These are phyloP conservation scores for Yarrowia osloensis DNA, from an alignment of 805 yeast species.

Conservation along the genomic window DNA sequence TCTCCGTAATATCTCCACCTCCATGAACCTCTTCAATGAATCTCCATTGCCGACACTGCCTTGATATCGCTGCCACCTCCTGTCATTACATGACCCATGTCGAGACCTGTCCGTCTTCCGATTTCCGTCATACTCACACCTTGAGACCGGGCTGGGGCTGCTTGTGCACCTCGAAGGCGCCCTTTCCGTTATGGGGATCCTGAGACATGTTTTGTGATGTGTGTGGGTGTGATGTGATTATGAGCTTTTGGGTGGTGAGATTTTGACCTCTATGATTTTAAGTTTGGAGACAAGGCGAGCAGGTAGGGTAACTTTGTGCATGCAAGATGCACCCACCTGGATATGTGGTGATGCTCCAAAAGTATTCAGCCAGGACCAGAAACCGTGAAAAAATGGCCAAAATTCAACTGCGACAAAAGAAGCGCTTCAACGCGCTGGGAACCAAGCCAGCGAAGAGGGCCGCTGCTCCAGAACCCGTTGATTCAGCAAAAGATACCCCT, in stretches of 20 bases:
- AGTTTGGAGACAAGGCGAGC: not conserved
- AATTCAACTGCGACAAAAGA: conserved; percentile 22
- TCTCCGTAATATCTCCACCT: not conserved
- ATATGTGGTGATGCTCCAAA: not conserved
- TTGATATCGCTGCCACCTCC: not conserved
- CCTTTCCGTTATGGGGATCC: conserved; percentile 30
- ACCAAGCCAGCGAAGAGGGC: not conserved
- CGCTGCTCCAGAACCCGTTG: not conserved
- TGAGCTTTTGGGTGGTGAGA: conserved; percentile 13
- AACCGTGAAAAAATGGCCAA: not conserved
- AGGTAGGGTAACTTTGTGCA: not conserved
- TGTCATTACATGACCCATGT: not conserved
- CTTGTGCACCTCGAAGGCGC: conserved; percentile 30
- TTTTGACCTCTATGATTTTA: not conserved
- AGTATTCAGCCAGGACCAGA: not conserved
- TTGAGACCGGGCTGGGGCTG: conserved; percentile 27
- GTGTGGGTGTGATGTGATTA: not conserved
- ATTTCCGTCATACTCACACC: conserved; percentile 1
- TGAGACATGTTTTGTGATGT: conserved; percentile 11
- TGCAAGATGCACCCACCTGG: not conserved
- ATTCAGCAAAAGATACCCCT: not conserved
- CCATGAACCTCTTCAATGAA: not conserved
- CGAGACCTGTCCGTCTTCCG: not conserved
- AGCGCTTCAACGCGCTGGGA: conserved; percentile 23
- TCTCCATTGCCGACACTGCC: not conserved